phyloP scores from a whole-genome alignment of 176 grass and related monocot species.

The Aegilops sharonensis region DNA sequence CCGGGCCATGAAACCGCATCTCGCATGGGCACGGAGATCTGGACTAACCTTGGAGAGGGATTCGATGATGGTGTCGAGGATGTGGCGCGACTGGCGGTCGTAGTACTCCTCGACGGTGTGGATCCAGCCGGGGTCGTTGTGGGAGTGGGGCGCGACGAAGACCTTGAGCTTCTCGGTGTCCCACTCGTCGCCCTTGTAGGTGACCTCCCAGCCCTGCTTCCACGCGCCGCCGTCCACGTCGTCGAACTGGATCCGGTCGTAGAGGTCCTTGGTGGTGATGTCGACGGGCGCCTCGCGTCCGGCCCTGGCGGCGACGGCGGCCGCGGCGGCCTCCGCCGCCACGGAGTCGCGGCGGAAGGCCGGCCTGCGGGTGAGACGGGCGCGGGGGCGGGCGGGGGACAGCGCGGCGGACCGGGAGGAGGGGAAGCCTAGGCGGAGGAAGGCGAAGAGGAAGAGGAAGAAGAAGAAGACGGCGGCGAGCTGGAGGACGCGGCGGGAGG shows the following conservation, averaged over 20 bases:
- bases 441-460: slow-evolving; percentile 50
- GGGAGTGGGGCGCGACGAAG: slow-evolving; percentile 94
- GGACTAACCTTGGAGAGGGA: slow-evolving; percentile 84
- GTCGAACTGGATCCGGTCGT: slow-evolving; percentile 86
- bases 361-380: slow-evolving; percentile 54
- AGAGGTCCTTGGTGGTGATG: slow-evolving; percentile 87
- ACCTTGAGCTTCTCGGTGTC: slow-evolving; percentile 90
- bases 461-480: slow-evolving; percentile 49
- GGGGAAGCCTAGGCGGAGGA: slow-evolving; percentile 71
- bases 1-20: not conserved
- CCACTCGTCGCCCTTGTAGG: slow-evolving; percentile 81
- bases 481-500: slow-evolving; percentile 56
- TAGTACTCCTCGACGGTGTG: slow-evolving; percentile 98
- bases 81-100: slow-evolving; percentile 74
- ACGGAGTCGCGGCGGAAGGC: slow-evolving; percentile 55
- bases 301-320: slow-evolving; percentile 18
- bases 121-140: slow-evolving; percentile 96
- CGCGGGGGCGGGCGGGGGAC: slow-evolving; percentile 26
- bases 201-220: slow-evolving; percentile 94
- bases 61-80: slow-evolving; percentile 87
- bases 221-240: slow-evolving; percentile 85
- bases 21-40: not conserved
- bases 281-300: slow-evolving; percentile 59
- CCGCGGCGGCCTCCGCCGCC: slow-evolving; percentile 34
- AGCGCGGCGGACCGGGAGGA: slow-evolving; percentile 21